Base-by-base conservation (phyloP, 2,329 filamentous ascomycete species). In the Alternaria alternata region DNA sequence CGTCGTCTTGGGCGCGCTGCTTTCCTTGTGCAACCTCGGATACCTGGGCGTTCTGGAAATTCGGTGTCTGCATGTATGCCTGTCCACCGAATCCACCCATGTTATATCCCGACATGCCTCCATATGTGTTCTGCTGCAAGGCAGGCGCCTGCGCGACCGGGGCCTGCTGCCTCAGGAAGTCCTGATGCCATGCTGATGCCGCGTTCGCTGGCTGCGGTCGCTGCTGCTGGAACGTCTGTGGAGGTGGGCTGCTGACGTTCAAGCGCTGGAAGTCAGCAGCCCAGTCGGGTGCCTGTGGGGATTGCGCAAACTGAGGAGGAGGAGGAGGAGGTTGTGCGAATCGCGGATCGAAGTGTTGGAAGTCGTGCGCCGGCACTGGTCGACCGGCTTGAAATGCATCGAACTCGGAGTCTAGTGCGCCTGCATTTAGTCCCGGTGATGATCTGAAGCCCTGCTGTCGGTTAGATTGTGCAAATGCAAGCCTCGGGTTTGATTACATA, bases 361-460 rank as follows among this genome's bases (percentile, higher is more conserved):
- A 74, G 55, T 80, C 75, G 18, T 80, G 74, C 54, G 79, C 76
- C 49, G 78, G 74, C 12, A 73, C 74, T 39, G 76, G 67, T 26
- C 76, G 73, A 20, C 84, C 85, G 41, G 83, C 82, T 76, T 91
- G 88, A 66, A 92, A 92, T 46, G 88, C 87, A 65, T 89, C 85
- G 70, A 92, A 91, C 67, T 92, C 89, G 36, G 83, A 81, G 68
- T 92, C 89, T 57, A 91, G 74, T 5, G 83, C 76, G 49, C 85
- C 84, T 62, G 83, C 81, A 70, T 83, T 84, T 28, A 82, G 80
- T 62, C 84, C 83, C 57, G 81, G 81, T 14, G 78, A 66, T 38
- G 88, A 88, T 66, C 89, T 83, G 68, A 92, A 91, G 38, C 84
- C 84, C 87, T 91, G 70, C 6, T 49, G 24, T 16, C 5, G 8